Base-by-base conservation (phyloP, 208 protist species). In the Balamuthia mandrillaris region DNA sequence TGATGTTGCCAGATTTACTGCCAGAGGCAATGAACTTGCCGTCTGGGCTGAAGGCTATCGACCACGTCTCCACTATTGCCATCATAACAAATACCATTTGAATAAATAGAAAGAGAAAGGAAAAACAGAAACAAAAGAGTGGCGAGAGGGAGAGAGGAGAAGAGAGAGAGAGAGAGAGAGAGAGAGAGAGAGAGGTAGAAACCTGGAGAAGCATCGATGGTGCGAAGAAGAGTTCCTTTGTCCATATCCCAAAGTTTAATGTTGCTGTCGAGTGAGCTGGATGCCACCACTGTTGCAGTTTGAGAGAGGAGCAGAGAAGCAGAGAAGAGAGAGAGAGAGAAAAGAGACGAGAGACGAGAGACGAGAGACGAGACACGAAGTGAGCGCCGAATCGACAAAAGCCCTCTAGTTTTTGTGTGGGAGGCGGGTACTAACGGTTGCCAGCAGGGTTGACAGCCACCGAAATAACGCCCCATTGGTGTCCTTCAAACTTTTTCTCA, bases 1-100 rank as follows among this genome's bases (percentile, higher is more conserved):
- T 77, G 68, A 77, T 77, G 27, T 77, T 77, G 68, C 68, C 68
- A 9, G 68, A 77, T 47, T 77, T 77, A 31, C 68, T 77, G 68
- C 68, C 56, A 14, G 68, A 77, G 18, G 68, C 68, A 31, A 77
- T 77, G 44, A 54, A 9, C 45, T 47, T 77, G 12, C 68, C 68
- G 29, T 77, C 68, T 41, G 68, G 68, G 45, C 68, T 77, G 68
- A 77, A 77, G 44, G 68, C 37, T 77, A 77, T 77, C 68, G 68
- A 41, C 68, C 68, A 77, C 49, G 68, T 77, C 68, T 77, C 68
- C 68, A 77, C 68, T 77, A 18, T 31, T 47, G 6, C 6, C 29
- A 7, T 5, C 6, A 29, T 24, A 37, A 29, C 42, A 21, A 54
- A 24, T 47, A 5, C 6, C 29, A 7, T 5, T 12, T 44, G 18